Evolutionary conservation across 2,329 filamentous ascomycete species (phyloP).

Genomic region (Aspergillus neoniger): DNA sequence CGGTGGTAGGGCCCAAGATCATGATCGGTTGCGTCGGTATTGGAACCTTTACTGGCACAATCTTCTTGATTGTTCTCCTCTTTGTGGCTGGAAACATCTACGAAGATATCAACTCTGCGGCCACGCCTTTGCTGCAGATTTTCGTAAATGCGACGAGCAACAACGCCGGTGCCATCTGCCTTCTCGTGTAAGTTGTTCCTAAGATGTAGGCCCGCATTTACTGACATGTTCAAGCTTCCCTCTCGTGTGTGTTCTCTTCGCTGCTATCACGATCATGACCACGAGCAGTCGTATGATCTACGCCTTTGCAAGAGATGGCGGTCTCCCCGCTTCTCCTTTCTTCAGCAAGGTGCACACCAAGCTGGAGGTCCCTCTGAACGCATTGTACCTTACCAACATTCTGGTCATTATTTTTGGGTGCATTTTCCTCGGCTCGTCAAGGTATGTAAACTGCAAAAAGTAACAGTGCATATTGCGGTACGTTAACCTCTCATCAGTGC

Average conservation of each 20-base stretch:
- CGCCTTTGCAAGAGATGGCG: slow-evolving; percentile 58
- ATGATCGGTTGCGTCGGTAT: slow-evolving; percentile 67
- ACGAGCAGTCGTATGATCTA: slow-evolving; percentile 41
- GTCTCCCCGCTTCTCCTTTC: slow-evolving; percentile 62
- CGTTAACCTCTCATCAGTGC: slow-evolving; percentile 48
- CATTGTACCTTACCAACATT: slow-evolving; percentile 60
- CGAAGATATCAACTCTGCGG: slow-evolving; percentile 56
- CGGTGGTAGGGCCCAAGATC: slow-evolving; percentile 63
- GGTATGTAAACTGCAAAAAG: slow-evolving; percentile 21
- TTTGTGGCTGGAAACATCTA: slow-evolving; percentile 64
- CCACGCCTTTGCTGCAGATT: slow-evolving; percentile 64
- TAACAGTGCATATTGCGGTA: too few relatives aligned
- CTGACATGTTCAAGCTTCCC: slow-evolving; percentile 29
- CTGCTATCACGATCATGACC: slow-evolving; percentile 37
- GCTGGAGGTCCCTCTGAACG: slow-evolving; percentile 67
- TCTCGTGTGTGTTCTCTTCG: slow-evolving; percentile 35
- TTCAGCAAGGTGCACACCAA: slow-evolving; percentile 63
- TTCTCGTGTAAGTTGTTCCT: slow-evolving; percentile 55
- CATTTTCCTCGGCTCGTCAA: slow-evolving; percentile 66
- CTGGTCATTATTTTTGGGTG: slow-evolving; percentile 69
- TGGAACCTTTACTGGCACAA: slow-evolving; percentile 62
- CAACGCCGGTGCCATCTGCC: slow-evolving; percentile 62
- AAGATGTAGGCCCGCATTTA: not conserved
- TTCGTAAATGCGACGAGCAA: slow-evolving; percentile 63
- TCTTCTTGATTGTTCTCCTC: slow-evolving; percentile 64